Base-by-base conservation (phyloP, 148 eudicot genomes). In the Camellia lanceoleosa region DNA sequence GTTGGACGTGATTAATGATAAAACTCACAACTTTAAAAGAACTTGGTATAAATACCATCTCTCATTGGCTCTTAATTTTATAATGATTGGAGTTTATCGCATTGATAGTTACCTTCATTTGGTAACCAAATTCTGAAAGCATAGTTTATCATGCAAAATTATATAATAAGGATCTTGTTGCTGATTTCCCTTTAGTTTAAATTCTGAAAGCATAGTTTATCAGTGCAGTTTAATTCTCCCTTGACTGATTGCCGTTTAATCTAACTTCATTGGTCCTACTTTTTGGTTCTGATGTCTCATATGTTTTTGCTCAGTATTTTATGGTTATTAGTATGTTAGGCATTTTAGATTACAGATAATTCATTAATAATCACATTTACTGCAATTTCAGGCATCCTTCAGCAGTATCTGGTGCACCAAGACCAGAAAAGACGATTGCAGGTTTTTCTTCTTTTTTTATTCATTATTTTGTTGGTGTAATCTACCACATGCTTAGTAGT, bases 371-470 rank as follows among this genome's bases (percentile, higher is more conserved):
- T 67, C 15, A 44, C 13, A 66, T 76, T 68, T 8, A 72, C 71
- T 74, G 20, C 65, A 16, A 74, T 71, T 80, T 67, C 95, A 95
- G 99, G 99, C 42, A 87, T 95, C 72, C 93, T 95, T 86, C 99
- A 92, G 83, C 99, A 95, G 82, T 95, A 92, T 88, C 82, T 92
- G 78, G 97, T 92, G 59, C 89, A 95, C 85, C 99, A 95, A 88
- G 99, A 93, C 61, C 92, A 95, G 78, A 96, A 95, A 83, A 92
- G 93, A 75, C 92, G 99, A 76, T 83, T 95, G 82, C 99, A 95
- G 97, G 99, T 92, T 67, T 23, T 44, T 7, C 9, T 12, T 16
- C 15, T 19, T 73, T 5, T 46, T 69, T 69, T 69, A 18, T 69
- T 51, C 54, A 8, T 20, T 46, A 69, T 69, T 42, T 43, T 19